Evolutionary conservation across 2,329 filamentous ascomycete genomes (phyloP), one percentile per base, ranked within the genome.

Genomic region (Botrytis galanthina): DNA sequence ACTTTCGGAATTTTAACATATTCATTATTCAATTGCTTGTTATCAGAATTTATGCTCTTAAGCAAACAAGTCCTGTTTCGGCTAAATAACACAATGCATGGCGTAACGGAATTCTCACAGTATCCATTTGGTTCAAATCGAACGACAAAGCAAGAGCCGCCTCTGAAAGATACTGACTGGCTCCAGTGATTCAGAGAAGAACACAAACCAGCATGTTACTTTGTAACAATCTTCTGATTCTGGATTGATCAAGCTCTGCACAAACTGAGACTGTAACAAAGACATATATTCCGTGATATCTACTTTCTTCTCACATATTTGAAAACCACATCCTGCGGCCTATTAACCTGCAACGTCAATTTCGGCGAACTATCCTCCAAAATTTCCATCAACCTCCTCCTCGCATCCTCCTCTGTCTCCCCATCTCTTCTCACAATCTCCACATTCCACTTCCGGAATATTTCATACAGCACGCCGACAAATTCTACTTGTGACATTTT

Each of bases 401-500:
- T 60, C 14, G 73, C 48, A 73, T 35, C 68, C 26, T 54, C 46
- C 2, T 42, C 35, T 18, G 48, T 68, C 48, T 68, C 64, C 9
- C 64, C 46, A 14, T 42, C 46, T 44, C 18, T 37, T 51, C 62
- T 73, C 73, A 60, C 68, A 70, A 54, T 51, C 48, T 37, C 64
- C 48, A 74, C 63, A 20, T 60, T 57, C 72, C 72, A 72, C 44
- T 66, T 74, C 4, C 72, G 73, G 29, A 74, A 73, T 6, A 74
- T 60, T 29, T 66, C 68, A 8, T 73, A 61, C 10, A 74, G 69
- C 22, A 73, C 70, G 1, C 78, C 79, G n/a, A 77, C 75, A 69
- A 81, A 78, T 75, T 81, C 80, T 5, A 81, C 80, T 32, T 80
- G 76, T 18, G 80, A 79, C 76, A 82, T 81, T 62, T 80, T 79